Base-by-base conservation (phyloP, 2,329 filamentous ascomycete genomes). In the Aspergillus texensis region DNA sequence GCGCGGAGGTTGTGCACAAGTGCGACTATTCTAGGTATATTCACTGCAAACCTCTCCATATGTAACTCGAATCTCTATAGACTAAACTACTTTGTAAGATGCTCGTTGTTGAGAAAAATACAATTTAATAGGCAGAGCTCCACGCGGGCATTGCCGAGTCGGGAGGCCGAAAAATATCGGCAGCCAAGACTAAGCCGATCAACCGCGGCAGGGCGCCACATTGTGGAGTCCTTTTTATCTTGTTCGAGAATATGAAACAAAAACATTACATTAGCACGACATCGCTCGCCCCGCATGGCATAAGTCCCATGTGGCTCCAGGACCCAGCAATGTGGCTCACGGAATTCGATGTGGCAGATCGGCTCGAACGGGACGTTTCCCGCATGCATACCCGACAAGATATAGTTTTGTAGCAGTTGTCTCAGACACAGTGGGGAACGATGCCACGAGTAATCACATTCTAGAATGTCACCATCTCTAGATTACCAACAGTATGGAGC, bases 321-420 rank as follows among this genome's bases (percentile, higher is more conserved):
- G 30, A 32, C 21, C 19, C 19, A 28, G 14, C n/a, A 6, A 61
- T 56, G 54, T 57, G 61, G 39, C 62, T 63, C 50, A 24, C n/a
- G 21, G 3, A 12, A 11, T 24, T 19, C 32, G 10, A 54, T 54
- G 52, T 54, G 52, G 52, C 30, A 54, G 30, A 54, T 54, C 52
- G 52, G 30, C 52, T 54, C n/a, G 30, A 54, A 16, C 52, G 52
- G 52, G 30, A 54, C 21, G 9, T 36, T 11, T 36, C 30, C 30
- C 30, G n/a, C 21, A 46, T n/a, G 5, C 55, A 50, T 58, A n/a
- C 26, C 24, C 45, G 45, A 50, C 24, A 32, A 6, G 6, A 30
- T 30, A 19, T 50, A 16, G 26, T 11, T 10, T n/a, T 24, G 14
- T 26, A 26, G 19, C 21, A 46, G 11, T 24, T 12, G 14, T 46